These are phyloP conservation scores for Sugiyamaella valdiviana DNA, from an alignment of 805 yeast species.

Conservation along the genomic window DNA sequence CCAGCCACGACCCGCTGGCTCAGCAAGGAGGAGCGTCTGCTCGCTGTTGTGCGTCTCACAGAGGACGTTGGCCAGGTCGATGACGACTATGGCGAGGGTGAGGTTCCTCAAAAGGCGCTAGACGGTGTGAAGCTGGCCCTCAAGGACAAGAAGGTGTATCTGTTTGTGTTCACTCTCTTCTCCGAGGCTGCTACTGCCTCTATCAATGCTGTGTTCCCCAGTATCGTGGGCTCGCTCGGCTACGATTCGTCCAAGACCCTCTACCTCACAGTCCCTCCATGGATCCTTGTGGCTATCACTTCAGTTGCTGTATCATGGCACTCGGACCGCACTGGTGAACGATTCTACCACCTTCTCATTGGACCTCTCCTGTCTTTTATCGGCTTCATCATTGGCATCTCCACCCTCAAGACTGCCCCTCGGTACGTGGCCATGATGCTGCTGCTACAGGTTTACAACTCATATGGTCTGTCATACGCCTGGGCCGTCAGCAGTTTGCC, in stretches of 20 bases:
- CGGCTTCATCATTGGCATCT: conserved; percentile 13
- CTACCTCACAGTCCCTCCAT: conserved; percentile 56
- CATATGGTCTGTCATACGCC: conserved; percentile 10
- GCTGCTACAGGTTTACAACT: conserved; percentile 45
- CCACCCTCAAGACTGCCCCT: conserved; percentile 48
- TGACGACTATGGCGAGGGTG: conserved; percentile 30
- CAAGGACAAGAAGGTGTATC: conserved; percentile 22
- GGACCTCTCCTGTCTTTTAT: conserved; percentile 39
- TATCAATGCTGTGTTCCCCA: conserved; percentile 56
- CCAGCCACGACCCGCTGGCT: conserved; percentile 38
- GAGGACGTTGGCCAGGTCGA: conserved; percentile 20
- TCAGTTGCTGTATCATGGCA: conserved; percentile 51
- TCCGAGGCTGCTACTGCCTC: conserved; percentile 54
- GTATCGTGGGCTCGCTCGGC: conserved; percentile 51
- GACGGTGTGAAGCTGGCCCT: conserved; percentile 16
- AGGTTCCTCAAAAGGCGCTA: conserved; percentile 2
- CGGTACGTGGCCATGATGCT: conserved; percentile 55
- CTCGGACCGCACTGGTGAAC: conserved; percentile 51
- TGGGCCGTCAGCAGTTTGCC: conserved; percentile 31
- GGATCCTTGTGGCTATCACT: conserved; percentile 43
- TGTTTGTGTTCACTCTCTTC: conserved; percentile 16
- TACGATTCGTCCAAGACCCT: conserved; percentile 46
- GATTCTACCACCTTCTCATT: conserved; percentile 43
- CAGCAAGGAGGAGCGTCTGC: conserved; percentile 18
- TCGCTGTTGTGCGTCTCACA: conserved; percentile 17